Conservation (phyloP, 106 monocot species). For the Xerophyta viscosa region DNA sequence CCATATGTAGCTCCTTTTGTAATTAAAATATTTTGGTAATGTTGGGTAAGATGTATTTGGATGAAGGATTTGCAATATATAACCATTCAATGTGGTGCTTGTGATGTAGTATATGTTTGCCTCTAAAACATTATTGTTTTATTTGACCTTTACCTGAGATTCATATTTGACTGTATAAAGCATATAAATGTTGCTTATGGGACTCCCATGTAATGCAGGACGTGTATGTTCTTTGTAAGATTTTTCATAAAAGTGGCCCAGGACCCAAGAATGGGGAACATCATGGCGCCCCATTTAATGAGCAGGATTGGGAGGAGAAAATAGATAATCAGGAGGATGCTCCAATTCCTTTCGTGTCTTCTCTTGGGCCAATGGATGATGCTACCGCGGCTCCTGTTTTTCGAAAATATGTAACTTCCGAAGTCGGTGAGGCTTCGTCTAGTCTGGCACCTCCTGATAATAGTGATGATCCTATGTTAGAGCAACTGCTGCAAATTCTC, state of each 20-base stretch:
- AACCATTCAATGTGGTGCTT: too few species aligned
- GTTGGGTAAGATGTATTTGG: too few species aligned
- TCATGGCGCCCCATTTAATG: constrained; percentile 50
- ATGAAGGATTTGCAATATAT: too few species aligned
- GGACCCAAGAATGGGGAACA: constrained; percentile 53
- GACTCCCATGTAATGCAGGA: constrained; percentile 22
- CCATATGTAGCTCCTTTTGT: too few species aligned
- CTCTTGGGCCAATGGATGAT: constrained; percentile 1
- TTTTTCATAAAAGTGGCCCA: constrained; percentile 52
- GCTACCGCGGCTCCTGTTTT: not conserved
- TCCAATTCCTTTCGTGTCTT: constrained; percentile 12
- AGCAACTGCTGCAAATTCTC: constrained; percentile 8
- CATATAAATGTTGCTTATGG: not conserved
- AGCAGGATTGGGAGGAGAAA: constrained; percentile 43
- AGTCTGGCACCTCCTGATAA: not conserved
- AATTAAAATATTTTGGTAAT: too few species aligned
- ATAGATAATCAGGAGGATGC: not conserved
- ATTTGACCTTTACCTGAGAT: not conserved
- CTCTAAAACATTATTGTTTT: too few species aligned
- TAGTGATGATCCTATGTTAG: constrained; percentile 19
- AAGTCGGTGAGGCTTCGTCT: constrained; percentile 11
- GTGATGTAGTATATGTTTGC: too few species aligned
- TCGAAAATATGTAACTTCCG: constrained; percentile 9
- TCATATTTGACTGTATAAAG: too few species aligned
- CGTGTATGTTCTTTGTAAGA: constrained; percentile 39